Percentiles rank a stretch among this genome's conserved stretches.
Evolutionary conservation across 1,139 yeast species (phyloP).

Genomic region (Spathaspora sp.): DNA sequence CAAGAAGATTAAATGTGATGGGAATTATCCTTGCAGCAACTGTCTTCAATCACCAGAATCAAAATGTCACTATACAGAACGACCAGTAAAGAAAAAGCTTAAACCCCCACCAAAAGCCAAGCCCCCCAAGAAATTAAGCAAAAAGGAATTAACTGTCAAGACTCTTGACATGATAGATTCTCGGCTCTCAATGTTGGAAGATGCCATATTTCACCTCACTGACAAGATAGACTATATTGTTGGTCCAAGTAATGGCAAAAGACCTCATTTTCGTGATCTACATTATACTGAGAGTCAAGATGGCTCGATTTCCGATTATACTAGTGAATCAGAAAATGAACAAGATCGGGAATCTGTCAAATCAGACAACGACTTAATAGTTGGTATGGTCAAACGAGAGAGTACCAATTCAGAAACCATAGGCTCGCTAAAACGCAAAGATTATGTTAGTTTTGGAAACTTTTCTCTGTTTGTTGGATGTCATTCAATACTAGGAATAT

Average conservation of each 20-base stretch:
- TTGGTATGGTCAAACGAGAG: not conserved
- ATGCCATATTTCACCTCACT: constrained; percentile 20
- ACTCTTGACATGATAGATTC: constrained; percentile 21
- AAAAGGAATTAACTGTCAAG: constrained; percentile 6
- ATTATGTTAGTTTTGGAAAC: constrained; percentile 4
- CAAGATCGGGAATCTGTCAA: constrained; percentile 3
- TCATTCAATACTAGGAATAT: constrained; percentile 39
- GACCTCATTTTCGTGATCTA: not conserved
- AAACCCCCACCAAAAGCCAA: constrained; percentile 9
- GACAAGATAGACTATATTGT: constrained; percentile 9
- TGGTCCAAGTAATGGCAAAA: not conserved
- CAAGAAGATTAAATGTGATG: constrained; percentile 53
- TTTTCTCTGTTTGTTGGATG: constrained; percentile 33
- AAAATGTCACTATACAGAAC: constrained; percentile 30
- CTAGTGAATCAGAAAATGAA: constrained; percentile 5
- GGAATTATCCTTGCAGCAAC: constrained; percentile 44
- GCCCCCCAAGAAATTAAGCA: constrained; percentile 10
- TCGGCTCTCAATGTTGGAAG: constrained; percentile 24
- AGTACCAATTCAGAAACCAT: not conserved
- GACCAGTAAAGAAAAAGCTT: constrained; percentile 18
- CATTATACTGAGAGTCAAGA: not conserved
- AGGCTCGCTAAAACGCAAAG: not conserved
- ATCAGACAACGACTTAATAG: not conserved
- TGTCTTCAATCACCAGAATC: constrained; percentile 31
- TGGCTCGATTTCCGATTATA: not conserved